Conservation (phyloP, 257 asterid genomes). For the Solanum sitiens region DNA sequence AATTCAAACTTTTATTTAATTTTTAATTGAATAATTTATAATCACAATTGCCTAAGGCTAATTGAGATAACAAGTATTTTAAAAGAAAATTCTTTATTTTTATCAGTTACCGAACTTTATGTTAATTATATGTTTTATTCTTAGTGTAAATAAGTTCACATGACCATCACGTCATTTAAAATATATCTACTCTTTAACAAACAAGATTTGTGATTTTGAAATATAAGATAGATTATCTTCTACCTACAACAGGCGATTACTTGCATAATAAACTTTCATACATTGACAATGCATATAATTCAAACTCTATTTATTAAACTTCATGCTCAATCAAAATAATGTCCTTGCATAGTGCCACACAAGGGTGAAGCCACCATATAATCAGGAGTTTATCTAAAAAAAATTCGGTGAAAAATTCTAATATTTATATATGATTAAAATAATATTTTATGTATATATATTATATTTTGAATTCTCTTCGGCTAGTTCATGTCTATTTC, state of each 20-base stretch:
- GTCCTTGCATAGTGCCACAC: background rate
- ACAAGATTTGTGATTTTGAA: background rate
- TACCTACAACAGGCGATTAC: background rate
- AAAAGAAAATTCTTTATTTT: background rate
- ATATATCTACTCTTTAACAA: background rate
- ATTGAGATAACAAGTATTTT: background rate
- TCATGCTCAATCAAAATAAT: background rate
- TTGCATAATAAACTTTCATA: background rate
- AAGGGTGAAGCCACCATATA: background rate
- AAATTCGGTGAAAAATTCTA: accelerated
- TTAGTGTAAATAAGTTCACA: background rate
- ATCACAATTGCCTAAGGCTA: background rate
- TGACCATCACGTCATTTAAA: background rate
- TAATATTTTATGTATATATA: no score
- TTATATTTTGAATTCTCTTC: no score
- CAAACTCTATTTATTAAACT: background rate
- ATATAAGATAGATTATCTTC: background rate
- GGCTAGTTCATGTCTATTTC: no score
- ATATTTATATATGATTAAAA: no score
- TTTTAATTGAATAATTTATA: no score
- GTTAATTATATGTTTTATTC: background rate
- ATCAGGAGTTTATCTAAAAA: no score
- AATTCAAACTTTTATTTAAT: accelerated
- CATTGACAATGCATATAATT: background rate
- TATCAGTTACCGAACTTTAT: background rate